Base-by-base conservation (phyloP, 2,329 filamentous ascomycete species). In the Alternaria infectoria region DNA sequence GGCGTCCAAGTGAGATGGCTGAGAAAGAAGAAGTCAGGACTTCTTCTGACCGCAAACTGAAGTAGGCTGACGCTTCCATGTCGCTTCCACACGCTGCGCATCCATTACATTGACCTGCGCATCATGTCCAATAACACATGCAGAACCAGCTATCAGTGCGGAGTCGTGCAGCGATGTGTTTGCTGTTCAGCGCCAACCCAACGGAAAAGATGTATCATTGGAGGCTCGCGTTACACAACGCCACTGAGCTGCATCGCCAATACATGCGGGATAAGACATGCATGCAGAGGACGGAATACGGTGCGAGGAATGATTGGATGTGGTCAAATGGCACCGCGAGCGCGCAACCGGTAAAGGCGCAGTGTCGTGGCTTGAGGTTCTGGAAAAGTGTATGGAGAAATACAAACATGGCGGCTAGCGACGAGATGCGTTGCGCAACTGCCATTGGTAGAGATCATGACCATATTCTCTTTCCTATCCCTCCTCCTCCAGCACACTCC, bases 171-270 rank as follows among this genome's bases (percentile, higher is more conserved):
- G 32, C 17, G 23, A 21, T n/a, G 7, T 9, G 23, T 25, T 55
- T 32, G 40, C 12, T 55, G 28, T 55, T 17, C 52, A 45, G 40
- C 32, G 21, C 52, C 52, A 44, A 45, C 1, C 8, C 15, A 11
- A n/a, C n/a, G 8, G 17, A 15, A 43, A 6, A 15, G 21, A 10
- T 4, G 17, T 32, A 36, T 36, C 10, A 36, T 52, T 52, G 49
- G 49, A 36, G 13, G 19, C 28, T 36, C 19, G 13, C 13, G 49
- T 52, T 36, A 36, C 49, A 52, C 49, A 36, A 52, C 49, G 49
- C 28, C 30, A 32, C 28, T 5, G 19, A 23, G 19, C 28, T 52
- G 28, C 49, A 32, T 52, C 9, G 28, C 30, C 19, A 23, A 36
- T 10, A 51, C 13, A 23, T 15, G 13, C 3, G 8, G 17, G 17